Evolutionary conservation across 352 stramenopile species (phyloP).

Genomic region (Globisporangium camurandrum): DNA sequence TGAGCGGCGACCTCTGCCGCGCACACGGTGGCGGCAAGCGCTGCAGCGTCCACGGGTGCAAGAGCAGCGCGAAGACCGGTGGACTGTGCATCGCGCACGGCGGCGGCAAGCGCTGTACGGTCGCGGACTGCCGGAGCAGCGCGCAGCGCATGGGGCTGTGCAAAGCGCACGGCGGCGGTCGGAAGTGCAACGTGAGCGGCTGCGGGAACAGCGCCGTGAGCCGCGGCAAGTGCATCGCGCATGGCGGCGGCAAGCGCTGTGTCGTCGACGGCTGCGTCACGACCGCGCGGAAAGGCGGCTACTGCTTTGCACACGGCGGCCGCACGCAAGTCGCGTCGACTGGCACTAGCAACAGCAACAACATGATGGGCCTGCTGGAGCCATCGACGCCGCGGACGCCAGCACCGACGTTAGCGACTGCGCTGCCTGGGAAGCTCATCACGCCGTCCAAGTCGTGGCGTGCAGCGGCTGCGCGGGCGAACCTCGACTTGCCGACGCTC

Average conservation of each 20-base stretch:
- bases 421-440: slow-evolving; percentile 1
- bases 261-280: slow-evolving; percentile 65
- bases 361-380: slow-evolving; percentile 1
- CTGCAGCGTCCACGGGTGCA: slow-evolving; percentile 62
- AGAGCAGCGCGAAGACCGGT: slow-evolving; percentile 78
- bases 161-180: slow-evolving; percentile 79
- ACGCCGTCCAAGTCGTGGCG: slow-evolving; percentile 11
- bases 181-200: slow-evolving; percentile 51
- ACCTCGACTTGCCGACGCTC: slow-evolving; percentile 4
- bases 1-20: slow-evolving; percentile 71
- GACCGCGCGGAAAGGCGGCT: slow-evolving; percentile 71
- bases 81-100: slow-evolving; percentile 78
- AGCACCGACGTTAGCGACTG: not conserved
- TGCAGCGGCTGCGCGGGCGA: slow-evolving; percentile 2
- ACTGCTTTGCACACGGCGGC: slow-evolving; percentile 77
- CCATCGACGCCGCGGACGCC: not conserved
- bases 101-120: slow-evolving; percentile 73
- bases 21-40: slow-evolving; percentile 75
- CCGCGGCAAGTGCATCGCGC: slow-evolving; percentile 76
- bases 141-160: slow-evolving; percentile 76
- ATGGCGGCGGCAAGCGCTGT: slow-evolving; percentile 78
- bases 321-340: slow-evolving; percentile 6
- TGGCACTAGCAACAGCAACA: not conserved
- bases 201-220: slow-evolving; percentile 79
- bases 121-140: slow-evolving; percentile 64